Evolutionary conservation across 2,329 filamentous ascomycete genomes (phyloP).

Genomic region (Scleromitrula shiraiana): DNA sequence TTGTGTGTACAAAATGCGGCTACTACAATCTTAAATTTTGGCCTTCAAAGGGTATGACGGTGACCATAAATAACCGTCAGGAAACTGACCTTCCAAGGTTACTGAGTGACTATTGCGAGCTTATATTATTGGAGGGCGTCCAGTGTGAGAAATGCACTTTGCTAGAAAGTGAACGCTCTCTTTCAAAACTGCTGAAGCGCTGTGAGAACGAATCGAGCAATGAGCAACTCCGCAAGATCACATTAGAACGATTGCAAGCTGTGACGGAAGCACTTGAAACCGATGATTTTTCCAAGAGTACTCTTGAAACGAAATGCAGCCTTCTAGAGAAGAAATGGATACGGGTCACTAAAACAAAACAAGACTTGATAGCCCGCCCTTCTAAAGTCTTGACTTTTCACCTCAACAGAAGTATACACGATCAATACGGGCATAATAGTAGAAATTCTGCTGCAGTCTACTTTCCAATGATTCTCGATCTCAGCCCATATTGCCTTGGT

Average conservation of each 20-base stretch:
- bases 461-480: constrained; percentile 67
- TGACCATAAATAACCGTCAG: constrained; percentile 62
- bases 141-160: constrained; percentile 90
- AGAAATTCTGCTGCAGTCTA: constrained; percentile 77
- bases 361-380: constrained; percentile 75
- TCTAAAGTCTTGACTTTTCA: constrained; percentile 78
- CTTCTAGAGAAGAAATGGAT: constrained; percentile 61
- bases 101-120: constrained; percentile 73
- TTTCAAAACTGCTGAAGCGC: constrained; percentile 40
- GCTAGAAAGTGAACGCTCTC: constrained; percentile 43
- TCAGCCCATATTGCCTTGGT: constrained; percentile 80
- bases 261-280: constrained; percentile 67
- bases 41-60: constrained; percentile 87
- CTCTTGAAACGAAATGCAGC: constrained; percentile 54
- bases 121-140: constrained; percentile 78
- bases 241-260: constrained; percentile 49
- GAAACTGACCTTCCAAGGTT: constrained; percentile 68
- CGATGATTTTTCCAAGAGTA: constrained; percentile 70
- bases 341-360: constrained; percentile 77
- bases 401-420: constrained; percentile 86
- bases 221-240: constrained; percentile 26
- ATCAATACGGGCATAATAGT: constrained; percentile 64
- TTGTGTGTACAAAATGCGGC: constrained; percentile 79
- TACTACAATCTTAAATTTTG: constrained; percentile 84
- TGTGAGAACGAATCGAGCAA: constrained; percentile 27